Evolutionary conservation across 352 stramenopile species (phyloP).

Genomic region (Globisporangium recalcitrans): DNA sequence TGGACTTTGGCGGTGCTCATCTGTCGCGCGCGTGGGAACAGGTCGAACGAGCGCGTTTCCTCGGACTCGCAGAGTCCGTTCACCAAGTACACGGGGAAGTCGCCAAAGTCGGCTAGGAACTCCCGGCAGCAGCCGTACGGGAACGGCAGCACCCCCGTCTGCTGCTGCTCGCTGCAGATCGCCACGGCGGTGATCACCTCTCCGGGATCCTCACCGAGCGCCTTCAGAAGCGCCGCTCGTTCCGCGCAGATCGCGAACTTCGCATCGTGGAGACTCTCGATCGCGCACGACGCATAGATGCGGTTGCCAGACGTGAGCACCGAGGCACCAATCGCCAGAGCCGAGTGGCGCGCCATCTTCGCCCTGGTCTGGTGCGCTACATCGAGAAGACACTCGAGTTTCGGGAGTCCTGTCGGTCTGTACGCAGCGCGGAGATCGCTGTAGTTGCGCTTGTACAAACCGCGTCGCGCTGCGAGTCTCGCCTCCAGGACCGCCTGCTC

Average conservation of each 20-base stretch:
- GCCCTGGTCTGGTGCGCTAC: slow-evolving; percentile 31
- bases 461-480: slow-evolving; percentile 30
- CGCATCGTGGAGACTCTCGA: slow-evolving; percentile 37
- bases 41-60: slow-evolving; percentile 46
- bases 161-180: slow-evolving; percentile 49
- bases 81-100: slow-evolving; percentile 70
- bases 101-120: slow-evolving; percentile 58
- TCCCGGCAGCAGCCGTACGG: slow-evolving; percentile 67
- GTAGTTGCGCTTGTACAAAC: slow-evolving; percentile 52
- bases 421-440: slow-evolving; percentile 30
- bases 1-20: slow-evolving; percentile 18
- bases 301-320: slow-evolving; percentile 42
- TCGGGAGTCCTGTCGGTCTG: slow-evolving; percentile 21
- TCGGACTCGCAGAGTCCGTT: slow-evolving; percentile 41
- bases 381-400: slow-evolving; percentile 52
- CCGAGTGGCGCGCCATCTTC: slow-evolving; percentile 21
- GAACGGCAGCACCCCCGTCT: slow-evolving; percentile 31
- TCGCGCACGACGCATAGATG: slow-evolving; percentile 32
- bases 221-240: slow-evolving; percentile 47
- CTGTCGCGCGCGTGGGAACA: slow-evolving; percentile 53
- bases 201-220: slow-evolving; percentile 20
- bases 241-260: slow-evolving; percentile 50
- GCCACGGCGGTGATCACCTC: slow-evolving; percentile 40
- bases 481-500: slow-evolving; percentile 19
- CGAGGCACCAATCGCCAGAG: slow-evolving; percentile 41